These are phyloP conservation scores for Pecoramyces ruminantium DNA, from an alignment of 192 early-diverging fungal species.

Conservation along the genomic window DNA sequence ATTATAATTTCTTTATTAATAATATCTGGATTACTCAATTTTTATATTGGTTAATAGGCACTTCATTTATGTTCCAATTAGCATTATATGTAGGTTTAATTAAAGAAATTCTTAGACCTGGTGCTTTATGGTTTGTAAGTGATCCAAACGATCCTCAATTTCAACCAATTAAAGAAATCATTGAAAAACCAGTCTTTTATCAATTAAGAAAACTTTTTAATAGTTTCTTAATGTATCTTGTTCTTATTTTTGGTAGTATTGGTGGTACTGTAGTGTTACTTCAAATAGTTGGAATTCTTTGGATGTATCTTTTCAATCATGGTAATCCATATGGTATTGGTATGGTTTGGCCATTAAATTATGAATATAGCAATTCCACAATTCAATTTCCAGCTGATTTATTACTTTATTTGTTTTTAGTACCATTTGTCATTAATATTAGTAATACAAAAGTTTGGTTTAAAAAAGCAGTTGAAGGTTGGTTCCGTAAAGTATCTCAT, in stretches of 20 bases:
- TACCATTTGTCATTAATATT: constrained; percentile 43
- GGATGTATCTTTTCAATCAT: not conserved
- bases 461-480: constrained; percentile 30
- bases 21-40: constrained; percentile 50
- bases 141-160: constrained; percentile 93
- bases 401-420: constrained; percentile 50
- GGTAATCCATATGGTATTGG: constrained; percentile 6
- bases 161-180: constrained; percentile 82
- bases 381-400: constrained; percentile 65
- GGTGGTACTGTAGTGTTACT: constrained; percentile 28
- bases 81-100: constrained; percentile 68
- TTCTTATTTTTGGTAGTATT: constrained; percentile 54
- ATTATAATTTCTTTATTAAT: constrained; percentile 33
- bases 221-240: constrained; percentile 70
- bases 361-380: constrained; percentile 43
- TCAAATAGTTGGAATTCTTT: not conserved
- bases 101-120: constrained; percentile 69
- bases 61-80: constrained; percentile 88
- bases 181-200: constrained; percentile 52
- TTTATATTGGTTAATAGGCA: constrained; percentile 84
- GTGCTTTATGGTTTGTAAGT: constrained; percentile 96
- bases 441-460: constrained; percentile 43
- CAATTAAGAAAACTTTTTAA: constrained; percentile 72
- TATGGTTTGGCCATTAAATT: constrained; percentile 38
- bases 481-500: constrained; percentile 56